Conservation (phyloP, 495 filamentous ascomycete genomes). For the Sphaerosporella brunnea region DNA sequence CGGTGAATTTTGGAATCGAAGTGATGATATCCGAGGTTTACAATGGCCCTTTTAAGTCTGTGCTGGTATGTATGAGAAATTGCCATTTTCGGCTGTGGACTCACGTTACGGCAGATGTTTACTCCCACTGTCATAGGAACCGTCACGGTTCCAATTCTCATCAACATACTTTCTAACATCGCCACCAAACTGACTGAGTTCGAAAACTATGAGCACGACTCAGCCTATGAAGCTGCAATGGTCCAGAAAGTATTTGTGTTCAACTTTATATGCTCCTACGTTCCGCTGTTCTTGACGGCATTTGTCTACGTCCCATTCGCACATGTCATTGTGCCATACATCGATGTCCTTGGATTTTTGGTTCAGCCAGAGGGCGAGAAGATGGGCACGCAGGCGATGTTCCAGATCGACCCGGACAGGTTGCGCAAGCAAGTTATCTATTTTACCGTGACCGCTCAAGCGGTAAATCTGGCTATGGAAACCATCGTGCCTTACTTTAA, state of each 20-base stretch:
- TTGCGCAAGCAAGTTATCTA: constrained; percentile 89
- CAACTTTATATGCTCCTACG: constrained; percentile 94
- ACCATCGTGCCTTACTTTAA: constrained; percentile 72
- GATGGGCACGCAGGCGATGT: constrained; percentile 33
- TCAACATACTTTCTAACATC: constrained; percentile 52
- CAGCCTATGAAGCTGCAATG: constrained; percentile 54
- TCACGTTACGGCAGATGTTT: constrained; percentile 45
- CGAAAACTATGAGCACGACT: constrained; percentile 69
- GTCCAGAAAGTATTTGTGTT: constrained; percentile 85
- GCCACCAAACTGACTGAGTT: constrained; percentile 65
- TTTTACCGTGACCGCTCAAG: constrained; percentile 88
- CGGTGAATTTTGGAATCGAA: constrained; percentile 80
- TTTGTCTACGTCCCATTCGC: constrained; percentile 97
- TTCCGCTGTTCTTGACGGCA: constrained; percentile 78
- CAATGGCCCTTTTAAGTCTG: constrained; percentile 67
- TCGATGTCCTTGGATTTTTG: constrained; percentile 69
- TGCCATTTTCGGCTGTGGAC: background rate
- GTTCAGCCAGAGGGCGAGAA: constrained; percentile 30
- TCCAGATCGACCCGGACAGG: constrained; percentile 68
- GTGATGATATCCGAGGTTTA: constrained; percentile 94
- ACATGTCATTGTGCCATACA: constrained; percentile 65
- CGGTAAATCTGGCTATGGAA: constrained; percentile 74
- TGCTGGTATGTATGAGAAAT: constrained; percentile 42
- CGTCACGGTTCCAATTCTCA: constrained; percentile 61
- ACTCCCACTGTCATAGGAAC: constrained; percentile 74